phyloP scores from a whole-genome alignment of 495 filamentous ascomycete genomes.

The Clavariopsis aquatica region DNA sequence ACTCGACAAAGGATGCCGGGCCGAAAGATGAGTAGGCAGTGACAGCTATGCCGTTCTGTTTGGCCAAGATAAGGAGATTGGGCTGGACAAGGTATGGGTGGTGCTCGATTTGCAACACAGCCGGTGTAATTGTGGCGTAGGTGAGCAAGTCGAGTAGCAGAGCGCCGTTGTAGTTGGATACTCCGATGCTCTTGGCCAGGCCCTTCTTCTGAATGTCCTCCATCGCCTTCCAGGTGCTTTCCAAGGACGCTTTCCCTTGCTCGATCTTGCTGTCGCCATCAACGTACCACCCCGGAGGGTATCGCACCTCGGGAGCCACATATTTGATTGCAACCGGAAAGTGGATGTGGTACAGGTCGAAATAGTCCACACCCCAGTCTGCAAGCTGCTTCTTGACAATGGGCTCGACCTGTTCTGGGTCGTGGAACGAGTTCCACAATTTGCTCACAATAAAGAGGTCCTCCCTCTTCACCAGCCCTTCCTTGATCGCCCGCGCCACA shows the following conservation, averaged over 20 bases:
- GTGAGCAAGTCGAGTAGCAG: constrained; percentile 83
- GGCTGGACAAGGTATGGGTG: constrained; percentile 92
- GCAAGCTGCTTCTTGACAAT: constrained; percentile 63
- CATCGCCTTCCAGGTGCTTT: constrained; percentile 88
- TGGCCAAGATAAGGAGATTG: constrained; percentile 69
- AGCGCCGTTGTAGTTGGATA: constrained; percentile 85
- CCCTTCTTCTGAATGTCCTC: constrained; percentile 71
- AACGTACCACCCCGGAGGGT: constrained; percentile 53
- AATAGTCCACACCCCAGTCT: constrained; percentile 63
- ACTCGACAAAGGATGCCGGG: constrained; percentile 81
- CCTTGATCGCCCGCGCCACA: constrained; percentile 52
- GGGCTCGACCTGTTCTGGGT: constrained; percentile 59
- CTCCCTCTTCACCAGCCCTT: constrained; percentile 56
- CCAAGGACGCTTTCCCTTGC: constrained; percentile 68
- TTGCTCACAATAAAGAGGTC: constrained; percentile 72
- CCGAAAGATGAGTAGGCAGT: constrained; percentile 94
- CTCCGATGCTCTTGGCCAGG: constrained; percentile 74
- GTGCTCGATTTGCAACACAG: constrained; percentile 92
- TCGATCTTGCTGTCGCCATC: constrained; percentile 58
- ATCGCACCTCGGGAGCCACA: constrained; percentile 42
- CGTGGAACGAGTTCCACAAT: constrained; percentile 69
- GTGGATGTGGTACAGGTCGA: constrained; percentile 73
- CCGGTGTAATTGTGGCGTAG: constrained; percentile 75
- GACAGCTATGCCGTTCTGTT: constrained; percentile 71
- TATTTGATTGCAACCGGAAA: constrained; percentile 53